Base-by-base conservation (phyloP, 1,284 basidiomycete species). In the Fomitopsis schrenkii region DNA sequence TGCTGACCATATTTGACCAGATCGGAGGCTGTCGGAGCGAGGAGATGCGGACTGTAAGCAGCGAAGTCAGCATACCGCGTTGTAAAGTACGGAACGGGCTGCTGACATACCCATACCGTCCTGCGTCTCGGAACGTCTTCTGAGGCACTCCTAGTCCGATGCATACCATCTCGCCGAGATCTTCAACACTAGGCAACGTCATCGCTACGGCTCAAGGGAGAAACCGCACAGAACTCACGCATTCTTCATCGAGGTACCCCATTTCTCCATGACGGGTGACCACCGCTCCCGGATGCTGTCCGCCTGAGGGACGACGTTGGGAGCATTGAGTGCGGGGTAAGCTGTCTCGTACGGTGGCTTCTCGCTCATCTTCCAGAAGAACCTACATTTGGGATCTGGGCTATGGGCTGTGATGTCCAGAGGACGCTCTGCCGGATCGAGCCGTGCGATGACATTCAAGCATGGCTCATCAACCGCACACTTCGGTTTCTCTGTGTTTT, bases 401-500 rank as follows among this genome's bases (percentile, higher is more conserved):
- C 83, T 80, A 67, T 94, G 90, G 1, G 80, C 87, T 33, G 78
- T 79, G 62, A 91, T 87, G 72, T 97, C 95, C 53, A 97, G 74
- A 2, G 95, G 94, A 40, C 95, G 76, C 70, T 97, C 92, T 0
- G 80, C 76, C 1, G 87, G 86, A 44, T 90, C 90, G 26, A 97
- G 80, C 1, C 79, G 79, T 58, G 84, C 83, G 64, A 94, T 94
- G 54, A 93, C 78, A 55, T 79, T 77, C 53, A 91, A 78, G 68
- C 91, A 94, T 8, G 88, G 84, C 63, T 90, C 87, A 68, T 92
- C 83, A 53, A 86, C 81, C 52, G 88, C 89, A 74, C 94, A 95
- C 73, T 91, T 93, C 8, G 93, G 93, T 71, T 93, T 94, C 76
- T 97, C 94, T 0, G 94, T 97, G 73, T 95, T 94, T 76, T 96